phyloP scores from a whole-genome alignment of 1,284 basidiomycete genomes.

The Hortiboletus rubellus region DNA sequence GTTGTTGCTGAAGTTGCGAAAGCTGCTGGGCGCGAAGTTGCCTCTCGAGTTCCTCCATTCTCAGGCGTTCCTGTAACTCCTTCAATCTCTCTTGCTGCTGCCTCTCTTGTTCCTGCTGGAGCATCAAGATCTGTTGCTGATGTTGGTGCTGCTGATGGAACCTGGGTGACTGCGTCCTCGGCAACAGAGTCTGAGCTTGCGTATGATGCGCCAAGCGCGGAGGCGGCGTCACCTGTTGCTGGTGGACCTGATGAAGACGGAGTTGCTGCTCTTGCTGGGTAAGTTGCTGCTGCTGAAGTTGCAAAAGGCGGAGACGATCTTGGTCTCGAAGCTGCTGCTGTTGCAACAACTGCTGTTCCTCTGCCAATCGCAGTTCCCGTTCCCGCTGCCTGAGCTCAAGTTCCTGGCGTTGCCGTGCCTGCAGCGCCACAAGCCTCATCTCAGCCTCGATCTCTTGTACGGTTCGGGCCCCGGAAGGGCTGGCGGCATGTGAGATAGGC shows the following conservation, averaged over 20 bases:
- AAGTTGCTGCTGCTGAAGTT: slow-evolving; percentile 42
- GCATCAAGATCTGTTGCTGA: slow-evolving; percentile 61
- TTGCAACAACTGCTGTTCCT: slow-evolving; percentile 42
- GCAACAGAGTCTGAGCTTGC: slow-evolving; percentile 50
- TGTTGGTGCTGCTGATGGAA: slow-evolving; percentile 66
- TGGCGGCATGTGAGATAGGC: slow-evolving; percentile 35
- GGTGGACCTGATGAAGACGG: slow-evolving; percentile 41
- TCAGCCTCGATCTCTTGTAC: slow-evolving; percentile 95
- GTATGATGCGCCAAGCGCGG: slow-evolving; percentile 53
- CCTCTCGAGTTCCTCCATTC: slow-evolving; percentile 61
- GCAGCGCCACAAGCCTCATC: slow-evolving; percentile 64
- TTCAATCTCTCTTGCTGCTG: slow-evolving; percentile 45
- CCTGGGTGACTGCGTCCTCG: slow-evolving; percentile 68
- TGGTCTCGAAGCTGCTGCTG: slow-evolving; percentile 44
- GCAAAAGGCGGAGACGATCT: slow-evolving; percentile 38
- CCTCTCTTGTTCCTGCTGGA: slow-evolving; percentile 61
- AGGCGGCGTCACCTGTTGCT: slow-evolving; percentile 59
- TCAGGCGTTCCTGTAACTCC: slow-evolving; percentile 60
- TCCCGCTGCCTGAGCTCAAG: slow-evolving; percentile 37
- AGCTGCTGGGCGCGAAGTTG: slow-evolving; percentile 52
- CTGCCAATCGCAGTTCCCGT: slow-evolving; percentile 38
- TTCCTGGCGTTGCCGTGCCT: slow-evolving; percentile 41
- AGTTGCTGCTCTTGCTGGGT: slow-evolving; percentile 38
- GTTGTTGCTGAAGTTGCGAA: slow-evolving; percentile 49
- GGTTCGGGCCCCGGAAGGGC: slow-evolving; percentile 62